Evolutionary conservation across 2,329 filamentous ascomycete genomes (phyloP).

Genomic region (Exophiala phaeomuriformis): DNA sequence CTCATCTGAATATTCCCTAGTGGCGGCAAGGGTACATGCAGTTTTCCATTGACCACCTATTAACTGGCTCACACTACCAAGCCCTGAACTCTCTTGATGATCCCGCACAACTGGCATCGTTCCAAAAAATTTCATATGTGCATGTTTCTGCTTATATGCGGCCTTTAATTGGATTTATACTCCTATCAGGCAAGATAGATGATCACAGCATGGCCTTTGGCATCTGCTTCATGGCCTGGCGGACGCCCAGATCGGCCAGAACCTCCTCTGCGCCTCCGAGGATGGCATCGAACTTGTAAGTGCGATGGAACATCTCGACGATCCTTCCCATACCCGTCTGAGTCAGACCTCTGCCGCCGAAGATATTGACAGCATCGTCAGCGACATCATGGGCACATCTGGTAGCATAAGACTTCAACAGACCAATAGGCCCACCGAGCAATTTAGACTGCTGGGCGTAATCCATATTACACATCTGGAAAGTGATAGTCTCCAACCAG

Average conservation of each 20-base stretch:
- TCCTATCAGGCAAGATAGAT: neutral
- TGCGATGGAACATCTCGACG: constrained; percentile 57
- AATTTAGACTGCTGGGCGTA: constrained; percentile 39
- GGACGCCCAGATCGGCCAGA: constrained; percentile 60
- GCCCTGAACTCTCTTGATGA: too few relatives aligned
- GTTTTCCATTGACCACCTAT: too few relatives aligned
- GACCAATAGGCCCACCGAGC: constrained; percentile 63
- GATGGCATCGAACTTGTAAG: constrained; percentile 55
- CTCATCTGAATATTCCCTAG: too few relatives aligned
- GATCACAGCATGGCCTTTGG: constrained; percentile 65
- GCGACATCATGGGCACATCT: constrained; percentile 67
- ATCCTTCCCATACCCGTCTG: constrained; percentile 63
- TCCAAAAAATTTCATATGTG: too few relatives aligned
- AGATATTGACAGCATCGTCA: constrained; percentile 60
- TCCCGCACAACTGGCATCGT: too few relatives aligned
- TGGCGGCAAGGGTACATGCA: too few relatives aligned
- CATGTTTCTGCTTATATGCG: too few relatives aligned
- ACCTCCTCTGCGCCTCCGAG: constrained; percentile 68
- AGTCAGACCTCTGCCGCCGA: constrained; percentile 68
- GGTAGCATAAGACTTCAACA: constrained; percentile 64
- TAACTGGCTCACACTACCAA: too few relatives aligned
- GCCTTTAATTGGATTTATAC: neutral
- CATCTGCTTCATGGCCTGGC: constrained; percentile 73
- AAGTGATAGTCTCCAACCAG: constrained; percentile 47
- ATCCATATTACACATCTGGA: constrained; percentile 50